Conservation (phyloP, 1,284 basidiomycete genomes). For the Pholiota adiposa region DNA sequence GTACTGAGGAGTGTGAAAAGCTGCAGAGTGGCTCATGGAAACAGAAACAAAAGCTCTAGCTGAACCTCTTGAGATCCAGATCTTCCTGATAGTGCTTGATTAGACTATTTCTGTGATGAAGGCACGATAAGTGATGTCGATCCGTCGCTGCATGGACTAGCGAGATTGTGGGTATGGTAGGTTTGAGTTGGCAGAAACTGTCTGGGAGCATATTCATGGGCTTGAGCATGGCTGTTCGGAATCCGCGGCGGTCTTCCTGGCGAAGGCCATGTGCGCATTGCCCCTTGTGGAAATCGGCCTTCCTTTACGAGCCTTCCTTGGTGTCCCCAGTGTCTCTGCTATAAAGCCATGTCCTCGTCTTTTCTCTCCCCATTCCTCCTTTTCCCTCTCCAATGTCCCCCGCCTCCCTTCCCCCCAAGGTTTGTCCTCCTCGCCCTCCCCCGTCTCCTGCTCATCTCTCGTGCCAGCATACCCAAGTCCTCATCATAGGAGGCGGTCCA, state of each 20-base stretch:
- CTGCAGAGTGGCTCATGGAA: not conserved
- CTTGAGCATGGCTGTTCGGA: constrained; percentile 18
- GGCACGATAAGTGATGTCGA: no score
- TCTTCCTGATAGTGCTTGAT: no score
- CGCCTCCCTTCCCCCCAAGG: constrained; percentile 31
- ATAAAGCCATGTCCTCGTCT: constrained; percentile 27
- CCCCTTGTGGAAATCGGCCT: constrained; percentile 29
- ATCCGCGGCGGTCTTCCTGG: constrained; percentile 27
- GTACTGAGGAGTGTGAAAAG: not conserved
- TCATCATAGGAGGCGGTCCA: constrained; percentile 71
- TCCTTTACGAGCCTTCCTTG: constrained; percentile 33
- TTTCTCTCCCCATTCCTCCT: constrained; percentile 15
- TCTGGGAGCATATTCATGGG: constrained; percentile 10
- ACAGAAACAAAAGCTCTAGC: not conserved
- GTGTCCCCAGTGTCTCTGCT: constrained; percentile 18
- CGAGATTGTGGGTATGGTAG: not conserved
- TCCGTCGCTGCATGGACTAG: not conserved
- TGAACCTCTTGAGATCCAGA: no score
- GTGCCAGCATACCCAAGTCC: constrained; percentile 50
- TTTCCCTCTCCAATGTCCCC: constrained; percentile 26
- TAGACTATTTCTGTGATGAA: no score
- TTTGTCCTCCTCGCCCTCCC: constrained; percentile 6
- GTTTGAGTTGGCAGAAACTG: constrained; percentile 27
- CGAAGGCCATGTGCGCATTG: constrained; percentile 16
- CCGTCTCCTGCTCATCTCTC: constrained; percentile 9